phyloP scores from a whole-genome alignment of 1,284 basidiomycete genomes.

The Agroathelia rolfsii region DNA sequence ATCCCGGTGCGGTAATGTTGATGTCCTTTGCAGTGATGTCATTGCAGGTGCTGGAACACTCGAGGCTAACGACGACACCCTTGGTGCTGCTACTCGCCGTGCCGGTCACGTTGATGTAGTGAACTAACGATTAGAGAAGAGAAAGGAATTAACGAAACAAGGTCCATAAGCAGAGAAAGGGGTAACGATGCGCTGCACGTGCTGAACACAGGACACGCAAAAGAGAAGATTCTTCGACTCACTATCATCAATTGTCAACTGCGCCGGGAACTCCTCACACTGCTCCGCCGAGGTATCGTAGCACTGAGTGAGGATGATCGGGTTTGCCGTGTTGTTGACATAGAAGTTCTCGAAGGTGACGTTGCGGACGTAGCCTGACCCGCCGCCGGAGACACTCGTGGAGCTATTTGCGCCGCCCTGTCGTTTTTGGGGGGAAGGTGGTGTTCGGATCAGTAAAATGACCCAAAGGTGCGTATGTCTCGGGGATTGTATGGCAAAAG shows the following conservation, averaged over 20 bases:
- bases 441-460: too few relatives aligned
- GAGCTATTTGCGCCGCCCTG: too few relatives aligned
- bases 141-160: neutral
- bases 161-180: constrained; percentile 8
- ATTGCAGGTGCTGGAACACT: constrained; percentile 21
- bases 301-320: constrained; percentile 33
- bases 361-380: constrained; percentile 27
- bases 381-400: constrained; percentile 21
- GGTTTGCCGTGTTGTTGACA: constrained; percentile 32
- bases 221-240: too few relatives aligned
- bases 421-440: too few relatives aligned
- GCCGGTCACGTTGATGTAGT: constrained; percentile 22
- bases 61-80: constrained; percentile 21
- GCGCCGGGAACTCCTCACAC: constrained; percentile 25
- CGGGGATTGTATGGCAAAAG: too few relatives aligned
- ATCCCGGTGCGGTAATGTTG: constrained; percentile 1
- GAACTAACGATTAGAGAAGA: constrained; percentile 9
- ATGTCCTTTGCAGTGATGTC: constrained; percentile 9
- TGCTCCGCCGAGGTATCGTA: constrained; percentile 22
- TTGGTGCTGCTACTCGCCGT: constrained; percentile 22
- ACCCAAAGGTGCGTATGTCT: too few relatives aligned
- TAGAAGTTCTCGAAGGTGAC: constrained; percentile 29
- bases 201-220: too few relatives aligned
- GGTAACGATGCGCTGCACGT: too few relatives aligned
- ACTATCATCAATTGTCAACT: constrained; percentile 25